Percentiles rank a stretch among this genome's conserved stretches.
Conservation (phyloP, 1,284 basidiomycete genomes). For the Puccinia horiana region DNA sequence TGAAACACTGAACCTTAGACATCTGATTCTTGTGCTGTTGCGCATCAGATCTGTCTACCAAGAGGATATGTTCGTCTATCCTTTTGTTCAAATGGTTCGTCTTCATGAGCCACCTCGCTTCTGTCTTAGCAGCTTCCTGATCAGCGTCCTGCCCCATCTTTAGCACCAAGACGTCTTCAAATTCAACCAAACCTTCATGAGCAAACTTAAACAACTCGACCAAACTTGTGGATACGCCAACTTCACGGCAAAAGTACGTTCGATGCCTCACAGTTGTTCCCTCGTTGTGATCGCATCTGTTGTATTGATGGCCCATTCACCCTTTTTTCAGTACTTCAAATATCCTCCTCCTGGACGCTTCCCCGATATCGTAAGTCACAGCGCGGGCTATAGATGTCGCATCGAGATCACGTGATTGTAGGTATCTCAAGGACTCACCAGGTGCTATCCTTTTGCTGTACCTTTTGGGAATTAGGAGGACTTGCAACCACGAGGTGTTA, state of each 20-base stretch:
- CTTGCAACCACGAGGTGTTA: too few species aligned
- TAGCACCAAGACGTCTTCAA: constrained; percentile 50
- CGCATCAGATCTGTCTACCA: background rate
- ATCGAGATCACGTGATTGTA: too few species aligned
- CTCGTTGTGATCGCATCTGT: too few species aligned
- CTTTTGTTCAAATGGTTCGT: constrained; percentile 5
- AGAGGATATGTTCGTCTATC: background rate
- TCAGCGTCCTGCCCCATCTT: background rate
- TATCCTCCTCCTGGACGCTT: constrained; percentile 17
- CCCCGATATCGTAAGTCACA: background rate
- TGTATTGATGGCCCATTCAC: background rate
- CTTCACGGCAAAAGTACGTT: constrained; percentile 67
- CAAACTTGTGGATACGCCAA: constrained; percentile 67
- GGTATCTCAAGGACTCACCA: background rate
- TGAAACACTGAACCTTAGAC: background rate
- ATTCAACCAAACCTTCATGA: constrained; percentile 64
- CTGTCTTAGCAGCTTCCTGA: background rate
- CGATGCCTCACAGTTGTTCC: constrained; percentile 62
- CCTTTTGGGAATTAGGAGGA: background rate
- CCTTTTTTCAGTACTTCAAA: background rate
- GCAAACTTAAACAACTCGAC: constrained; percentile 65
- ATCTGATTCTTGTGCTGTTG: background rate
- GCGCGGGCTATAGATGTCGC: background rate
- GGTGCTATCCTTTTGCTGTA: background rate
- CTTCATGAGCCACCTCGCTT: background rate